Conservation (phyloP, 257 asterid genomes). For the Mitragyna speciosa region DNA sequence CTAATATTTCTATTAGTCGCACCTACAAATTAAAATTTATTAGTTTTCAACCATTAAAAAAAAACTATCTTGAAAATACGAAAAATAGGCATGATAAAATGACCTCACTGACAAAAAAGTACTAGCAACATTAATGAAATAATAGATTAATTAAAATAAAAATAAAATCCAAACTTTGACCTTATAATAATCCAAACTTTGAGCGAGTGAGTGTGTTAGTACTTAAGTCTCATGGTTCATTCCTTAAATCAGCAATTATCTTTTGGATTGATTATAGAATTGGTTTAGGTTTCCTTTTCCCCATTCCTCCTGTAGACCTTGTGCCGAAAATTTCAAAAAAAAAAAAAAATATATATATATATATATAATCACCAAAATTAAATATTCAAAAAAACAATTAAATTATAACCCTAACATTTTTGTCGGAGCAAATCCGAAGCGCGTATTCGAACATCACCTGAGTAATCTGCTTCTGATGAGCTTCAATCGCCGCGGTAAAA, state of each 20-base stretch:
- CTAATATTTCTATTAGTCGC: background rate
- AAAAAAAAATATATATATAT: no score
- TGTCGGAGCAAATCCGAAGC: constrained; percentile 37
- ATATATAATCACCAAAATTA: no score
- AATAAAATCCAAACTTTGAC: background rate
- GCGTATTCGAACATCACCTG: constrained; percentile 45
- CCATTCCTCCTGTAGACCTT: no score
- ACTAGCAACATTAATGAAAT: background rate
- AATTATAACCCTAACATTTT: constrained; percentile 30
- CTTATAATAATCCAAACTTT: background rate
- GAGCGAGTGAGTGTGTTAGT: no score
- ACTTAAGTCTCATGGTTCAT: no score
- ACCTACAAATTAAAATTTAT: background rate
- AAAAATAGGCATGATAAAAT: background rate
- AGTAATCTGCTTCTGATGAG: constrained; percentile 47
- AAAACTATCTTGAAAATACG: background rate
- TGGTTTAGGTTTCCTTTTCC: no score
- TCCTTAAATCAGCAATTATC: no score
- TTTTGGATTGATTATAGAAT: no score
- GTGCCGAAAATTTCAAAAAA: no score
- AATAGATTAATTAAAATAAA: background rate
- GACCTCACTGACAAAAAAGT: background rate
- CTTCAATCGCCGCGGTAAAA: constrained; percentile 47
- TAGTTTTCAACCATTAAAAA: background rate
- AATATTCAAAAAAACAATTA: background rate